These are phyloP conservation scores for Platanthera zijinensis DNA, from an alignment of 106 monocot genomes.

Conservation along the genomic window DNA sequence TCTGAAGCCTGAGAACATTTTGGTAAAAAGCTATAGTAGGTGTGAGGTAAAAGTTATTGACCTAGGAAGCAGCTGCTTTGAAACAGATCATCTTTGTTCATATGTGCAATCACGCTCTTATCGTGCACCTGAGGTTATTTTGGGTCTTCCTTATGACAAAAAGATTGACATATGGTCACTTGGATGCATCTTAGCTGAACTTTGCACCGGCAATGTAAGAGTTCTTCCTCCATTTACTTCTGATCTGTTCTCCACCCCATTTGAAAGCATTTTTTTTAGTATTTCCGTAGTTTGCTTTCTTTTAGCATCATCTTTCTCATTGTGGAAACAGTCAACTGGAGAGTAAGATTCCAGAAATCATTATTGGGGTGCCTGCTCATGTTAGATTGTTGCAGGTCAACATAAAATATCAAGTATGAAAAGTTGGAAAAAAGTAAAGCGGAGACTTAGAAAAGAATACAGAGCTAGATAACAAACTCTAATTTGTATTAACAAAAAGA, in stretches of 20 bases:
- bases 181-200: slow-evolving; percentile 95
- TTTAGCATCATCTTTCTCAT: background rate
- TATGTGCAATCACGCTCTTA: slow-evolving; percentile 98
- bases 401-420: no score
- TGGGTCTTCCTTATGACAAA: slow-evolving; percentile 89
- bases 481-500: no score
- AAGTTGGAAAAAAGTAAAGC: no score
- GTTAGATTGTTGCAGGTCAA: no score
- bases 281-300: background rate
- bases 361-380: no score
- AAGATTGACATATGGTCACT: slow-evolving; percentile 99
- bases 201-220: slow-evolving; percentile 97
- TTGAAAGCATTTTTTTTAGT: background rate
- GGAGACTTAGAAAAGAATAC: no score
- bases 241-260: background rate
- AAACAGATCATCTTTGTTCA: slow-evolving; percentile 97
- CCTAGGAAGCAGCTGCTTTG: slow-evolving; percentile 98
- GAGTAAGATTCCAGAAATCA: no score
- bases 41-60: slow-evolving; percentile 99
- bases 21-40: slow-evolving; percentile 97
- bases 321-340: background rate
- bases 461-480: no score
- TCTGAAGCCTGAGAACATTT: slow-evolving; percentile 96
- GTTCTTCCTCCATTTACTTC: background rate
- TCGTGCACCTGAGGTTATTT: slow-evolving; percentile 96